Base-by-base conservation (phyloP, 176 grass and related monocot genomes). In the Zoysia japonica region DNA sequence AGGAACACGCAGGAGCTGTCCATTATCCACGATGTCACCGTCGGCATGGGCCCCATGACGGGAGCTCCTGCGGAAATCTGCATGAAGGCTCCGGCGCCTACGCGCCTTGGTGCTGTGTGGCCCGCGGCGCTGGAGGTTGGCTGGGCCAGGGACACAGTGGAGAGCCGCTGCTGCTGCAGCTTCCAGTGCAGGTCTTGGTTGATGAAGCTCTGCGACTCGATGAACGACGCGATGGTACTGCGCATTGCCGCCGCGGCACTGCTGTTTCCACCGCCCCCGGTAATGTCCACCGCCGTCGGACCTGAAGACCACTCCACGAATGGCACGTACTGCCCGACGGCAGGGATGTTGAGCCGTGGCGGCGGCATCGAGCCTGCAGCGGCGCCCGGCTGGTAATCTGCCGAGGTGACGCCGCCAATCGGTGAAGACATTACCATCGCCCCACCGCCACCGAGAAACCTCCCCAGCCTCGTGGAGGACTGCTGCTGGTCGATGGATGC, bases 141-240 rank as follows among this genome's bases (percentile, higher is more conserved):
- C 6, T 15, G 6, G 47, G 92, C 83, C 17, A 83, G 77, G 56
- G 85, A 88, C 71, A 93, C 76, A 81, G 88, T 89, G 37, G 90
- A 85, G 39, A 99, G 81, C 61, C 96, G 79, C 72, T 93, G 96
- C 72, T 95, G 92, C 85, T 99, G 96, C 9, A 99, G 92, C 82
- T 93, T 95, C 88, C 92, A 93, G 85, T 95, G 96, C 6, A 99
- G 90, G 64, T 99, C 92, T 75, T 95, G 96, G 86, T 95, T 99
- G 79, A 99, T 99, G 86, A 93, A 99, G 76, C 92, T 99, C 20
- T 95, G 80, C 49, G 96, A 93, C 75, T 99, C 96, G 72, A 99
- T 99, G 36, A 92, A 95, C 16, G 96, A 89, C 36, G 89, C 92
- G 64, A 93, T 89, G 86, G 65, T 86, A 71, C 89, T 88, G 77